A percentile compares a stretch with the other conserved stretches of the same genome.
Conservation (phyloP, 805 yeast genomes). For the Saccharomycopsis capsularis region DNA sequence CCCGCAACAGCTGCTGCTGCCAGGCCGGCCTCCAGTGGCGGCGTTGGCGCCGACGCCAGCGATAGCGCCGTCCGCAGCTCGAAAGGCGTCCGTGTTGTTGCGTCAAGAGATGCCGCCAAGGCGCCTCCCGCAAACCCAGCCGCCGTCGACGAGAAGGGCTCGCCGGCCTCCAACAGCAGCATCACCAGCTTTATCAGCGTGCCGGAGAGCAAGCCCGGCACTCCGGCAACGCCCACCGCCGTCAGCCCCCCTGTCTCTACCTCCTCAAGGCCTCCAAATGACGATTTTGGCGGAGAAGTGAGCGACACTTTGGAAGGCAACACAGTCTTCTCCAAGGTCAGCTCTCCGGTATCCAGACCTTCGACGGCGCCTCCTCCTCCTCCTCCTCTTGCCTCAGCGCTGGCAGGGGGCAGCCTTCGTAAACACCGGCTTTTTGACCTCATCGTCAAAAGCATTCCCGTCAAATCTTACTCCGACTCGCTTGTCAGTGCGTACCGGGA, state of each 20-base stretch:
- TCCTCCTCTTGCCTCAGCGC: too few relatives aligned
- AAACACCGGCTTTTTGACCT: background rate
- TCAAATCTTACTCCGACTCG: constrained; percentile 3
- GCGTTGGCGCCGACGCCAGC: background rate
- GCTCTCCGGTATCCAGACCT: background rate
- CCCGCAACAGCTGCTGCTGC: background rate
- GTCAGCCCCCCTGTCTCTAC: background rate
- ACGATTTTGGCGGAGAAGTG: background rate
- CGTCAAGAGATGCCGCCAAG: background rate
- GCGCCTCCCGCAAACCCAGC: background rate
- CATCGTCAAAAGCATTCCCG: constrained; percentile 8
- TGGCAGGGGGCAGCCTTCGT: too few relatives aligned
- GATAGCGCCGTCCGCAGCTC: background rate
- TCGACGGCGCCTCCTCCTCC: too few relatives aligned
- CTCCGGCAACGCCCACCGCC: background rate
- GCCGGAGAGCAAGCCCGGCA: background rate
- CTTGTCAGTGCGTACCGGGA: background rate
- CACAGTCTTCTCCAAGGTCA: background rate
- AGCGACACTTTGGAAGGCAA: background rate
- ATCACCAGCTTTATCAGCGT: background rate
- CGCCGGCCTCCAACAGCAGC: background rate
- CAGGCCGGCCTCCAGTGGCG: background rate
- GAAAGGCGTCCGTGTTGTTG: too few relatives aligned
- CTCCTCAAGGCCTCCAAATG: background rate
- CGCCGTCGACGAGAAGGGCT: background rate